Evolutionary conservation across 164 flowering plant genomes (phyloP).

Genomic region (Stephania cephalantha): DNA sequence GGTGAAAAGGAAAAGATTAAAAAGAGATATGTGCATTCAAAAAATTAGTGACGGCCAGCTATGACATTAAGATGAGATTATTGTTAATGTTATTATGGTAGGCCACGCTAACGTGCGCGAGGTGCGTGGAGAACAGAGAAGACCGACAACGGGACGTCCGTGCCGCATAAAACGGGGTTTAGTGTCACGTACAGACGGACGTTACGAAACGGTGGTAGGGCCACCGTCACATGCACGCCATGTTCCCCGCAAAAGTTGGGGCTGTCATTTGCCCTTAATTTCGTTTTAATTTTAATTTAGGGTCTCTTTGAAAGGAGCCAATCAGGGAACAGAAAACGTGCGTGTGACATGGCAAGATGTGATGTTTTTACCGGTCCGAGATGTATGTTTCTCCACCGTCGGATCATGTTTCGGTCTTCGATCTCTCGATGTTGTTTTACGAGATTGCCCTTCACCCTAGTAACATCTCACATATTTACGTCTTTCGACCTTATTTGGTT

Average conservation of each 20-base stretch:
- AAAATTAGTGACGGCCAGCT: not conserved
- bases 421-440: too few relatives aligned
- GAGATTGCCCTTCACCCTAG: too few relatives aligned
- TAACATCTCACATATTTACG: too few relatives aligned
- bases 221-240: conserved; percentile 2
- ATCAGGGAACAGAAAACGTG: not conserved
- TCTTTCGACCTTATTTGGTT: too few relatives aligned
- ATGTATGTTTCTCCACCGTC: not conserved
- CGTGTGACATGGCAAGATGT: not conserved
- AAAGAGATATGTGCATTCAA: too few relatives aligned
- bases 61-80: too few relatives aligned
- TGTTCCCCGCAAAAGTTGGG: not conserved
- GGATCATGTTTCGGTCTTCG: not conserved
- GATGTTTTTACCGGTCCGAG: not conserved
- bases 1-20: too few relatives aligned
- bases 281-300: not conserved
- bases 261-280: not conserved
- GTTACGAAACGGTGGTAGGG: not conserved
- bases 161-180: not conserved
- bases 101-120: not conserved
- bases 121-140: not conserved
- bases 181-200: not conserved
- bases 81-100: too few relatives aligned
- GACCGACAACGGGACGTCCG: not conserved
- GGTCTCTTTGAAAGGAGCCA: not conserved